Base-by-base conservation (phyloP, 2,329 filamentous ascomycete genomes). In the Colletotrichum paranaense region DNA sequence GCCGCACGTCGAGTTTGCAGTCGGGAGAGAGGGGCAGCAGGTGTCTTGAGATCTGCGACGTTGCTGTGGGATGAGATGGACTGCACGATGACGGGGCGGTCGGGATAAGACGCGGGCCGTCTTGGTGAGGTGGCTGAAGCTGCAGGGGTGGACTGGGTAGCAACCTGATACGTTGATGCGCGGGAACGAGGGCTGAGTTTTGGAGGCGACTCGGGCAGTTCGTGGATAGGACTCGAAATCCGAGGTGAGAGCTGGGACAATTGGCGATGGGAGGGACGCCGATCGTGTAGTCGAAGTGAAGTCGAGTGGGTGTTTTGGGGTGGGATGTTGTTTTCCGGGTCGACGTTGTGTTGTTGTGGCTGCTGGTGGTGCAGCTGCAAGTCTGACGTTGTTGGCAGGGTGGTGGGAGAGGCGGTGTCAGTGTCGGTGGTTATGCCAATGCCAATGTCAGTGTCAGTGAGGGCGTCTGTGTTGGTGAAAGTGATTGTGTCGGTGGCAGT, bases 1-100 rank as follows among this genome's bases (percentile, higher is more conserved):
- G 83, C 81, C 49, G 82, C 81, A 76, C 84, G 85, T 76, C 82
- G 82, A 72, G 80, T 79, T 46, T 78, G 79, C 67, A 82, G 78
- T 64, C 78, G 81, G 59, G 82, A 76, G 59, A 79, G 77, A 64
- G 76, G 72, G 49, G 79, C 72, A 24, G 76, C 72, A 24, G 76
- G 78, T 79, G 67, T 74, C 78, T 68, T 79, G 75, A 73, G 74
- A 70, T 60, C 67, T 68, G 24, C 59, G 76, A 49, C 58, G 69
- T 75, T 64, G 76, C 73, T 26, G 72, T 26, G 64, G 30, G 65
- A 30, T 59, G 52, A 56, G 4, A 64, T 65, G 26, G 58, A 42
- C 52, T 68, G 68, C 16, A 68, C 42, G 67, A 75, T 64, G 71
- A 76, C 70, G 75, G 76, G 75, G 53, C 80, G 80, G 52, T 82